These are phyloP conservation scores for Picea mariana DNA, from an alignment of 83 land plant genomes.

Conservation along the genomic window DNA sequence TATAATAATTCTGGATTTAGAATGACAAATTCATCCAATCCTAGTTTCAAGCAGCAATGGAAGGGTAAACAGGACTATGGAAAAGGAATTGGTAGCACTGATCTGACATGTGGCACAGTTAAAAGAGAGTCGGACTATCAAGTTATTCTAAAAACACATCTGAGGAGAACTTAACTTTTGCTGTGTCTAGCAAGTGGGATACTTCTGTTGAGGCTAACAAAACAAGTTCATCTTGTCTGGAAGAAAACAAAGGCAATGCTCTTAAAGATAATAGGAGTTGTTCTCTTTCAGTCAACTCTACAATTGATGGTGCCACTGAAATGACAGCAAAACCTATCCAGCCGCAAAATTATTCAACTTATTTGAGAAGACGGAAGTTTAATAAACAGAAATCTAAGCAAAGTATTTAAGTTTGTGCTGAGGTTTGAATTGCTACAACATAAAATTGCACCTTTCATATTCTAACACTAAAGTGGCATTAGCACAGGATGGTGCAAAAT, in stretches of 20 bases:
- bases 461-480: no score
- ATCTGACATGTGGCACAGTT: background rate
- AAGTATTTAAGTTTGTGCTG: background rate
- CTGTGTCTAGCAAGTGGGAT: background rate
- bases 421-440: background rate
- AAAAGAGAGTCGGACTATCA: background rate
- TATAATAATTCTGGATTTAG: background rate
- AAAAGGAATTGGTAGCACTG: background rate
- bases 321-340: background rate
- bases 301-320: background rate
- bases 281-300: background rate
- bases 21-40: conserved; percentile 2
- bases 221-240: background rate
- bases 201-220: background rate
- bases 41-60: background rate
- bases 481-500: background rate
- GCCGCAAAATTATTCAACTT: background rate
- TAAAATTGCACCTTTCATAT: background rate
- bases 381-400: background rate
- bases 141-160: background rate
- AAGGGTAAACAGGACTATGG: background rate
- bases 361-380: background rate
- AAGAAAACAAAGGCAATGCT: background rate
- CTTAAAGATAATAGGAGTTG: background rate
- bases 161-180: background rate